Base-by-base conservation (phyloP, 805 yeast genomes). In the Metschnikowia santaceciliae region DNA sequence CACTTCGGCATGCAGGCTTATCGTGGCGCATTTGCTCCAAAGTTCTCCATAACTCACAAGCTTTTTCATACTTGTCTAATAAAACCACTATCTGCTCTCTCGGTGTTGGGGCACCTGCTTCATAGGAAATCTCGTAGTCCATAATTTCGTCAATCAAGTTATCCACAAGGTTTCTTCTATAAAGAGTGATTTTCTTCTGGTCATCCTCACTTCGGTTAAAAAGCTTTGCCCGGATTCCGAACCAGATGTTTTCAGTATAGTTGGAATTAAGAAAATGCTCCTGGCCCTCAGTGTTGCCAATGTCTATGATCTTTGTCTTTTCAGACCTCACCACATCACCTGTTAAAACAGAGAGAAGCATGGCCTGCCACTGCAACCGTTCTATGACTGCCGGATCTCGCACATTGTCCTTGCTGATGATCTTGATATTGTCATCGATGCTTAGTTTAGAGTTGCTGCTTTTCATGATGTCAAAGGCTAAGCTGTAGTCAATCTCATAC, bases 321-420 rank as follows among this genome's bases (percentile, higher is more conserved):
- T 94, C 99, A 11, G 92, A 85, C 34, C 86, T 80, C 19, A 94
- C 90, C 48, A 94, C 96, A 67, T 94, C 98, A 58, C 99, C 98
- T 2, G 95, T 92, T 34, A 94, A 78, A 3, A 94, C 98, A 2
- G 90, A 79, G 10, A 88, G 79, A 45, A 94, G 75, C 96, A 94
- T 90, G 0, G 92, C 81, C 68, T 94, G 98, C 99, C 99, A 94
- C 68, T 90, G 96, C 11, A 91, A 72, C 45, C 98, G 77, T 63
- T 90, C 97, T 10, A 83, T 61, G 6, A 85, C 82, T 13, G 71
- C 70, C 1, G 79, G 77, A 56, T 75, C 77, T 44, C 71, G 76
- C 19, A 69, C 64, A 20, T 59, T 64, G 69, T 67, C 79, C 58
- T 64, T 52, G 59, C 69, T 59, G 55, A 74, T 71, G 42, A 65